Evolutionary conservation across 805 yeast genomes (phyloP), one percentile per base, ranked within the genome.

Genomic region (Kuraishia hungarica): DNA sequence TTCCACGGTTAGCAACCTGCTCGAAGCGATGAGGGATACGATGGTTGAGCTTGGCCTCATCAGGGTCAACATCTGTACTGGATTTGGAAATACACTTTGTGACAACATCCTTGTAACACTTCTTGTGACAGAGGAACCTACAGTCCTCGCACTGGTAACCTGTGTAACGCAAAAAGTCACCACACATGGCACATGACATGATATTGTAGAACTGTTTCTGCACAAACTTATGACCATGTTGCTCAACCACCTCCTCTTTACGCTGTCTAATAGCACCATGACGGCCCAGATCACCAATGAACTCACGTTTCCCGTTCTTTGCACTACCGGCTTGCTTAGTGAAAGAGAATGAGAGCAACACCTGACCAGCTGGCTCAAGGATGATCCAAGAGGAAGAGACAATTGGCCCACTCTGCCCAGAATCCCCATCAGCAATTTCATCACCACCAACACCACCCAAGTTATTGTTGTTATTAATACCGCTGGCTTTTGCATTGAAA

Each of bases 261-360:
- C 92, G 84, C 69, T 90, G 94, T 64, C 97, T 87, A 60, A 94
- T 93, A 59, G 99, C 99, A 74, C 97, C 98, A 67, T 93, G 97
- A 77, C 99, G 96, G 39, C 90, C 93, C 54, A 87, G 76, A 0
- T 89, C 89, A 54, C 87, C 87, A 51, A 80, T 71, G 53, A 69
- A 70, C 24, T 76, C 81, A 52, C 73, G 75, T 60, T 75, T 77
- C 54, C 76, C 78, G 20, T 78, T 79, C 39, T 72, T 67, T 24
- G 73, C 71, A 5, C 86, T 79, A 48, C 66, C 69, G 55, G 63
- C 72, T 0, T 79, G 68, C 64, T 93, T 93, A 50, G 86, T 86
- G 66, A 94, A 94, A 1, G 93, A 87, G 24, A 93, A 71, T 4
- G 85, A 82, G 49, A 94, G 68, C 55, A 88, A 74, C 39, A 94